These are phyloP conservation scores for Fusarium scirpi DNA, from an alignment of 2,329 filamentous ascomycete genomes.

Conservation along the genomic window DNA sequence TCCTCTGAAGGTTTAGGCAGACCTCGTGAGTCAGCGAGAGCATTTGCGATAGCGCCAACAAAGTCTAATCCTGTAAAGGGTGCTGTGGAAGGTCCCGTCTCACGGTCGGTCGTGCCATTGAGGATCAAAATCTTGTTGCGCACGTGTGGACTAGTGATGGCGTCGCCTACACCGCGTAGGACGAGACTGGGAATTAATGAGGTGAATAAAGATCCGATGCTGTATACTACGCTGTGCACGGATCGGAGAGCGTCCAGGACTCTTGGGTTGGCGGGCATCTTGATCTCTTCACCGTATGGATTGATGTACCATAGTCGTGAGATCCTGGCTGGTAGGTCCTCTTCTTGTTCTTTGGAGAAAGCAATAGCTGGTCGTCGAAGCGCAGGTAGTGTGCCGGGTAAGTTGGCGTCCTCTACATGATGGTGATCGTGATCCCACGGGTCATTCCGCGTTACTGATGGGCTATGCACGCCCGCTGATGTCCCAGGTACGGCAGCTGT, in stretches of 20 bases:
- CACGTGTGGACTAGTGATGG: conserved; percentile 58
- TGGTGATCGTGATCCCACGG: conserved; percentile 70
- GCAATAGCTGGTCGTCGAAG: conserved; percentile 84
- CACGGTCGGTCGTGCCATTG: conserved; percentile 86
- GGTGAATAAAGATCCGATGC: conserved; percentile 94
- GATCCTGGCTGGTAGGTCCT: conserved; percentile 82
- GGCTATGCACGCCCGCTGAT: conserved; percentile 47
- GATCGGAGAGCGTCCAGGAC: conserved; percentile 75
- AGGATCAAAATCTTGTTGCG: conserved; percentile 84
- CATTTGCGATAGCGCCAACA: conserved; percentile 80
- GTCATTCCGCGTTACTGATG: conserved; percentile 56
- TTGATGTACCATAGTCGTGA: conserved; percentile 96
- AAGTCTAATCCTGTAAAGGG: conserved; percentile 85
- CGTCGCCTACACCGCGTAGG: conserved; percentile 77
- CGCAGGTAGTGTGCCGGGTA: conserved; percentile 83
- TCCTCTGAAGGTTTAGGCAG: conserved; percentile 53
- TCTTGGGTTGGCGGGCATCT: conserved; percentile 83
- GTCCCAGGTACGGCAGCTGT: conserved; percentile 58
- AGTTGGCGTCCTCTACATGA: conserved; percentile 80
- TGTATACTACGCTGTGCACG: conserved; percentile 82
- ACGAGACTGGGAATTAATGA: conserved; percentile 87
- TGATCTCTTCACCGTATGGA: conserved; percentile 96
- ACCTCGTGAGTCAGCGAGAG: conserved; percentile 75
- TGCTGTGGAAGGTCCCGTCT: conserved; percentile 77
- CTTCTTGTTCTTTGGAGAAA: conserved; percentile 81